These are phyloP conservation scores for Nitzschia palea DNA, from an alignment of 108 stramenopile species.

Conservation along the genomic window DNA sequence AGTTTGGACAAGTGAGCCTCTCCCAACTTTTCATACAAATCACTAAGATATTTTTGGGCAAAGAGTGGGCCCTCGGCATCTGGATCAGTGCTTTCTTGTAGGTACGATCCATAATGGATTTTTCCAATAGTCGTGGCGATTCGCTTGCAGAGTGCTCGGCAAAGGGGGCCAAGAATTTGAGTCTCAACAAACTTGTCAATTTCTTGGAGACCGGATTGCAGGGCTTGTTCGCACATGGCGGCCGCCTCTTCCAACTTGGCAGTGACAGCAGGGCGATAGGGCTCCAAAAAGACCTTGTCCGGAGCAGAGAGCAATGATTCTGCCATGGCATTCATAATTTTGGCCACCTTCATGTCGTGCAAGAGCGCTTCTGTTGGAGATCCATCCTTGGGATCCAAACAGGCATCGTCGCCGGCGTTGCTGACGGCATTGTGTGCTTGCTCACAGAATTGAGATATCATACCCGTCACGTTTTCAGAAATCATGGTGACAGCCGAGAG, in stretches of 20 bases:
- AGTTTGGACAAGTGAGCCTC: slow-evolving; percentile 57
- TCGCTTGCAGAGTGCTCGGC: slow-evolving; percentile 61
- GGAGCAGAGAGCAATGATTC: slow-evolving; percentile 61
- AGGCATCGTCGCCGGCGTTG: slow-evolving; percentile 51
- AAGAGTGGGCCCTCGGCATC: slow-evolving; percentile 55
- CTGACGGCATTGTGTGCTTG: slow-evolving; percentile 69
- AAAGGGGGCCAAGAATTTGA: slow-evolving; percentile 64
- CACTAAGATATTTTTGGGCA: slow-evolving; percentile 67
- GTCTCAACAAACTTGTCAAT: slow-evolving; percentile 73
- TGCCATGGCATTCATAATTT: slow-evolving; percentile 55
- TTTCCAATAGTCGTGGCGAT: slow-evolving; percentile 56
- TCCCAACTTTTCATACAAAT: slow-evolving; percentile 60
- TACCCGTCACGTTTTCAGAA: slow-evolving; percentile 64
- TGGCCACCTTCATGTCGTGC: slow-evolving; percentile 80
- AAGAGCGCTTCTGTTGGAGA: slow-evolving; percentile 58
- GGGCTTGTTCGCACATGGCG: slow-evolving; percentile 58
- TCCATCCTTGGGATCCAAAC: slow-evolving; percentile 45
- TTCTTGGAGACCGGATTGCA: slow-evolving; percentile 65
- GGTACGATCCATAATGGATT: slow-evolving; percentile 77
- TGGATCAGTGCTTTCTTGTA: slow-evolving; percentile 24
- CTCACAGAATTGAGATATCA: slow-evolving; percentile 72
- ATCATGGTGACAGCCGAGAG: slow-evolving; percentile 70
- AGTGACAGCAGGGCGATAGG: slow-evolving; percentile 79
- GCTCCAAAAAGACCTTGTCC: slow-evolving; percentile 80
- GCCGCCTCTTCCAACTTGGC: slow-evolving; percentile 82